Evolutionary conservation across 2,329 filamentous ascomycete species (phyloP).

Genomic region (Colletotrichum sp.): DNA sequence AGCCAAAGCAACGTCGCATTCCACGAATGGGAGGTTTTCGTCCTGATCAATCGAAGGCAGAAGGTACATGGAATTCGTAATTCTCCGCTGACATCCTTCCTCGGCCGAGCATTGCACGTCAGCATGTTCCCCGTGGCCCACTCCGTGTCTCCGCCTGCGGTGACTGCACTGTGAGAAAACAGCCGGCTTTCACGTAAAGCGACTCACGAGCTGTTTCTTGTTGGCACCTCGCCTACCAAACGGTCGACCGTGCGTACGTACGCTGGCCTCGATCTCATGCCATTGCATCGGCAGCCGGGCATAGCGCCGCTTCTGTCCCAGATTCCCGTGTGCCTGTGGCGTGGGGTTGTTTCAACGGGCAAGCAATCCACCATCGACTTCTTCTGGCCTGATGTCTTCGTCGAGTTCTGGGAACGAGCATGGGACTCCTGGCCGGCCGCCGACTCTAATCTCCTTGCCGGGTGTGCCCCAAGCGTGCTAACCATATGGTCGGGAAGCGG

Average conservation of each 20-base stretch:
- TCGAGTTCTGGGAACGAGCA: background rate
- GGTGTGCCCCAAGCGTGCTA: background rate
- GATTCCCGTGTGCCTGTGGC: constrained; percentile 3
- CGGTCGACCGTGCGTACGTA: background rate
- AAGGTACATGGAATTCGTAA: background rate
- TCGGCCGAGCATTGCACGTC: background rate
- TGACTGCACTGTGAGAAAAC: background rate
- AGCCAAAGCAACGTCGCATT: constrained; percentile 2
- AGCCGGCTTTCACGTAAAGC: background rate
- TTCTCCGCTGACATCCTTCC: background rate
- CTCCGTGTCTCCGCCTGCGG: background rate
- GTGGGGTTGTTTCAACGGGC: constrained; percentile 14
- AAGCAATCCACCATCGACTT: background rate
- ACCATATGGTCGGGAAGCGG: constrained; percentile 17
- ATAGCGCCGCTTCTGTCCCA: constrained; percentile 5
- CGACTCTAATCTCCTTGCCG: background rate
- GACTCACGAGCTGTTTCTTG: background rate
- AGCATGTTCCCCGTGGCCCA: background rate
- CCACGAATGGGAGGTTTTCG: background rate
- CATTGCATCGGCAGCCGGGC: background rate
- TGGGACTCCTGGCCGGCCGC: background rate
- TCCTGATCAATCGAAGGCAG: background rate
- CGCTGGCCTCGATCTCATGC: background rate
- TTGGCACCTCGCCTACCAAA: background rate
- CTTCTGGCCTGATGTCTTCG: constrained; percentile 1